Percentiles rank a stretch among this genome's conserved stretches.
These are phyloP conservation scores for Cytospora piceae DNA, from an alignment of 2,329 filamentous ascomycete species.

Conservation along the genomic window DNA sequence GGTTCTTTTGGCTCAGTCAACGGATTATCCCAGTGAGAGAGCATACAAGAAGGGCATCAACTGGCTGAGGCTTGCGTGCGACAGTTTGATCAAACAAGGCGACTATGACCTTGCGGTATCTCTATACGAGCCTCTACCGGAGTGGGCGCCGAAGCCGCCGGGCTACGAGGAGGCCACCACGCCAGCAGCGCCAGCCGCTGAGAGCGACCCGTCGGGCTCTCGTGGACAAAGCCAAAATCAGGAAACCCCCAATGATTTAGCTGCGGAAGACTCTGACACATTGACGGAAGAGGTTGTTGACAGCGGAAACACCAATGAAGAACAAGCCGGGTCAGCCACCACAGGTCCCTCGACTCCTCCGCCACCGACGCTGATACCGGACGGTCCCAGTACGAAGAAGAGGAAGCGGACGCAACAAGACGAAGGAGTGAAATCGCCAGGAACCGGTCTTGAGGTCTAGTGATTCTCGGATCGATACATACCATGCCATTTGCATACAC, in stretches of 20 bases:
- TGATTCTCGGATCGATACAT: not conserved
- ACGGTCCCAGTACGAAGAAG: constrained; percentile 7
- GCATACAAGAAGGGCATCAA: constrained; percentile 29
- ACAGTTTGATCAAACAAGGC: constrained; percentile 32
- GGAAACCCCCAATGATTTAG: not conserved
- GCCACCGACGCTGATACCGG: not conserved
- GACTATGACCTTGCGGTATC: constrained; percentile 31
- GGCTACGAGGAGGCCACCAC: not conserved
- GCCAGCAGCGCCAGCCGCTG: not conserved
- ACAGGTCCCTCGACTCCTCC: not conserved
- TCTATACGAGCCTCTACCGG: constrained; percentile 31
- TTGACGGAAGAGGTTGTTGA: not conserved
- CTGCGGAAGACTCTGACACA: not conserved
- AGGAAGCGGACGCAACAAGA: constrained; percentile 13
- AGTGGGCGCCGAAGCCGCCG: constrained; percentile 30
- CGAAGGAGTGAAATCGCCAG: not conserved
- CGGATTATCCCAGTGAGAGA: constrained; percentile 27
- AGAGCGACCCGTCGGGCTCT: not conserved
- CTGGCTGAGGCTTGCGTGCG: constrained; percentile 29
- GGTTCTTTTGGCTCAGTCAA: constrained; percentile 20
- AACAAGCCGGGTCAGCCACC: not conserved
- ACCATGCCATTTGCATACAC: no score
- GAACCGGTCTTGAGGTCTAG: not conserved
- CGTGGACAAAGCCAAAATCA: not conserved
- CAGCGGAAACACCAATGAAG: not conserved